Percentiles rank a stretch among this genome's conserved stretches.
Evolutionary conservation across 305 asterid genomes (phyloP).

Genomic region (Rubia balearica): DNA sequence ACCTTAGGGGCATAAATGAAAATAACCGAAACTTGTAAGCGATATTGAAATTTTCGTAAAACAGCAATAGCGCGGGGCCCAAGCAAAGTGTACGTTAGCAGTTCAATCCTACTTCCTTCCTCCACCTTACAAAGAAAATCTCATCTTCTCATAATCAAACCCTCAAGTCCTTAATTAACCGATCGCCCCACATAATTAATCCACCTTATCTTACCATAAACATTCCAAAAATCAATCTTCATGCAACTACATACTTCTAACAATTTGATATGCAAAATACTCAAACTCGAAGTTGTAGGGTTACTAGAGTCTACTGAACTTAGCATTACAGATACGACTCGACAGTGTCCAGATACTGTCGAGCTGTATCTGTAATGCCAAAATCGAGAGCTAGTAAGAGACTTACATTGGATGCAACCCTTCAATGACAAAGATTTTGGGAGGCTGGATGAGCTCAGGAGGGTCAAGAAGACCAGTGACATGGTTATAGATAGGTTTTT

Average conservation of each 20-base stretch:
- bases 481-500: constrained; percentile 87
- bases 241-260: background rate
- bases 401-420: constrained; percentile 98
- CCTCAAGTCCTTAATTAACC: background rate
- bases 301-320: background rate
- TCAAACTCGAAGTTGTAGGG: background rate
- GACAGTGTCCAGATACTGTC: background rate
- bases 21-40: background rate
- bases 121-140: constrained; percentile 27
- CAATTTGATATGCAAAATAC: background rate
- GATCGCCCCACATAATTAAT: background rate
- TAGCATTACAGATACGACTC: background rate
- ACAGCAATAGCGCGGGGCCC: background rate
- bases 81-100: background rate
- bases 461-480: constrained; percentile 87
- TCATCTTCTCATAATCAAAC: background rate
- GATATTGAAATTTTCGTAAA: background rate
- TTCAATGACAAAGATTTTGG: constrained; percentile 95
- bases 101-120: constrained; percentile 9
- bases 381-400: background rate
- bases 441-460: constrained; percentile 79
- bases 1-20: background rate
- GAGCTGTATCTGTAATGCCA: background rate
- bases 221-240: background rate
- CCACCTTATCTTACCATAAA: background rate